Evolutionary conservation across 2,329 filamentous ascomycete genomes (phyloP), one percentile per base, ranked within the genome.

Genomic region (Pseudogymnoascus sp.): DNA sequence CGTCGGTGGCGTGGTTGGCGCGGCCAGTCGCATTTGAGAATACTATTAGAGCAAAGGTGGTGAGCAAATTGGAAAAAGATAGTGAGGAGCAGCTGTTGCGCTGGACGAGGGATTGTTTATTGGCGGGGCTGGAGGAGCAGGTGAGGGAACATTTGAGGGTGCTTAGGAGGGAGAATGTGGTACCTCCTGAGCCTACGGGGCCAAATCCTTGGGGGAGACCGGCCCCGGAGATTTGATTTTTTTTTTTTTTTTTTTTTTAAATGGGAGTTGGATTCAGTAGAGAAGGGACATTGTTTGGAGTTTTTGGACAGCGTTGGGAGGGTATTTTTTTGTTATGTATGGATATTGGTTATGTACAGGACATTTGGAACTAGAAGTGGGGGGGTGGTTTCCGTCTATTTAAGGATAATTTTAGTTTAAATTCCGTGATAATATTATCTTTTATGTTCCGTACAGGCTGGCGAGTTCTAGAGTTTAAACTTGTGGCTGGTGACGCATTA

Each of bases 281-380:
- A 24, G 14, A 14, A 24, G 14, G 14, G 47, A 40, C 16, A 40
- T 16, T 44, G n/a, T 44, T 19, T 13, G 40, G 19, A n/a, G 19
- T 21, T 44, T 44, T 21, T 21, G 40, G 8, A 13, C 19, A 21
- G 19, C 19, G 40, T 6, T 19, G 40, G 19, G 6, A 13, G 16
- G 40, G 40, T 10, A 21, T 44, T 3, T 44, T 16, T n/a, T 16
- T 19, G 44, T 68, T 3, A 70, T 68, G 6, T 26, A 50, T 29
- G 13, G 24, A n/a, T 44, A 24, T 44, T 44, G 11, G 42, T 44
- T 44, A 24, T 24, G 21, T 42, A 16, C 24, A 44, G 14, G 42
- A 44, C 14, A 44, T 24, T 44, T 24, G 19, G 11, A 44, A 44
- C 3, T 24, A 14, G 42, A 44, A 21, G n/a, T 16, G 19, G 6